Conservation (phyloP, 441 rosid genomes). For the Mallotus japonicus region DNA sequence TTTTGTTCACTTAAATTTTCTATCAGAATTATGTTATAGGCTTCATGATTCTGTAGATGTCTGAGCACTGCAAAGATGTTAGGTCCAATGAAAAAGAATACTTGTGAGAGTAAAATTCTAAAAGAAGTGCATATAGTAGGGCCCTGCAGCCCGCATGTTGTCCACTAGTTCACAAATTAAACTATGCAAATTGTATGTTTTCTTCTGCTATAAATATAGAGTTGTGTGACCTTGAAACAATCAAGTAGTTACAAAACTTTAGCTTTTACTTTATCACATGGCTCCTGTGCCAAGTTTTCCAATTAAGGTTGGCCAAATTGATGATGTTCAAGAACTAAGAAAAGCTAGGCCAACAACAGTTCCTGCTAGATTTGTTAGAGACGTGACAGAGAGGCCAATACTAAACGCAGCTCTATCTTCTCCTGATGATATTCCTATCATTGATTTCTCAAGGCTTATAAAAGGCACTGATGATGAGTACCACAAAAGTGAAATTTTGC, state of each 20-base stretch:
- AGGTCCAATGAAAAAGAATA: neutral
- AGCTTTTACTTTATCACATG: slow-evolving; percentile 1
- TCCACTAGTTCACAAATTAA: neutral
- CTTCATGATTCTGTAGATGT: neutral
- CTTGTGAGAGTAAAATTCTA: neutral
- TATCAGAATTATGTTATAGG: neutral
- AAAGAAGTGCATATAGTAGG: slow-evolving; percentile 13
- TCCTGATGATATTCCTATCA: slow-evolving; percentile 29
- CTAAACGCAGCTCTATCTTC: slow-evolving; percentile 5
- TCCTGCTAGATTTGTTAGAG: slow-evolving; percentile 43
- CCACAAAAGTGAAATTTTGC: slow-evolving; percentile 19
- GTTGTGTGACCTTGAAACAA: neutral
- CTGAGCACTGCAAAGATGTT: neutral
- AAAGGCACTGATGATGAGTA: neutral
- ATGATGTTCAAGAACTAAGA: slow-evolving; percentile 49
- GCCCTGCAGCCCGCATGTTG: neutral
- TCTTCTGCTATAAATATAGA: slow-evolving; percentile 20
- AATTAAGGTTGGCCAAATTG: slow-evolving; percentile 39
- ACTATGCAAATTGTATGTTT: neutral
- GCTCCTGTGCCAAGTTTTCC: slow-evolving; percentile 27
- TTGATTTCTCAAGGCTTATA: slow-evolving; percentile 37
- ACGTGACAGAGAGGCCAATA: slow-evolving; percentile 31
- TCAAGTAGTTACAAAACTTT: neutral
- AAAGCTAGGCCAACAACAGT: slow-evolving; percentile 30
- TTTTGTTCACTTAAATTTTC: too few relatives aligned